phyloP scores from a whole-genome alignment of 108 stramenopile species.

The Bacterosira constricta region DNA sequence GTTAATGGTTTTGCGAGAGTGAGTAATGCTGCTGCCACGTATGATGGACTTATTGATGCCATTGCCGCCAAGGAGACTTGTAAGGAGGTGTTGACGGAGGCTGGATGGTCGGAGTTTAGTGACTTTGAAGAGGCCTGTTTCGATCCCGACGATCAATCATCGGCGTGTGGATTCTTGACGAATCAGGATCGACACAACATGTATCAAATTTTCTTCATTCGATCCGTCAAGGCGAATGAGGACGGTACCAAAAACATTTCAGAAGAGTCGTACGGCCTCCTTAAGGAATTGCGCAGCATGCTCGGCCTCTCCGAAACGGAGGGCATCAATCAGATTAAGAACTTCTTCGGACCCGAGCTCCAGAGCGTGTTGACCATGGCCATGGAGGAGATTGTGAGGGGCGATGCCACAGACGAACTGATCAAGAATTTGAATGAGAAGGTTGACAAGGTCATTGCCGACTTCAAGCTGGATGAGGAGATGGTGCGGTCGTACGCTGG shows the following conservation, averaged over 20 bases:
- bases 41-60: conserved; percentile 68
- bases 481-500: conserved; percentile 63
- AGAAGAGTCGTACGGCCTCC: conserved; percentile 56
- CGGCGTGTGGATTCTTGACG: conserved; percentile 73
- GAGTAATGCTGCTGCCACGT: conserved; percentile 80
- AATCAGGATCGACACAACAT: conserved; percentile 68
- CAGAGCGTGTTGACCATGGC: conserved; percentile 61
- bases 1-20: conserved; percentile 74
- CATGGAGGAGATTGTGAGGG: conserved; percentile 61
- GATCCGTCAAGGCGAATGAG: conserved; percentile 58
- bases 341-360: conserved; percentile 78
- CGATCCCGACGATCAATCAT: conserved; percentile 67
- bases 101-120: conserved; percentile 76
- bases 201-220: conserved; percentile 72
- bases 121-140: conserved; percentile 73
- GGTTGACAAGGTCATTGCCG: conserved; percentile 52
- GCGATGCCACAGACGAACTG: conserved; percentile 68
- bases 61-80: conserved; percentile 75
- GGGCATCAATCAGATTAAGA: conserved; percentile 59
- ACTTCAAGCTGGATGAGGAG: conserved; percentile 64
- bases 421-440: conserved; percentile 68
- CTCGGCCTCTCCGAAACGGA: conserved; percentile 73
- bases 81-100: conserved; percentile 59
- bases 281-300: conserved; percentile 67
- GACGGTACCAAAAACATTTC: conserved; percentile 58